Conservation (phyloP, 768 basidiomycete genomes). For the Krasilnikovozyma curviuscula region DNA sequence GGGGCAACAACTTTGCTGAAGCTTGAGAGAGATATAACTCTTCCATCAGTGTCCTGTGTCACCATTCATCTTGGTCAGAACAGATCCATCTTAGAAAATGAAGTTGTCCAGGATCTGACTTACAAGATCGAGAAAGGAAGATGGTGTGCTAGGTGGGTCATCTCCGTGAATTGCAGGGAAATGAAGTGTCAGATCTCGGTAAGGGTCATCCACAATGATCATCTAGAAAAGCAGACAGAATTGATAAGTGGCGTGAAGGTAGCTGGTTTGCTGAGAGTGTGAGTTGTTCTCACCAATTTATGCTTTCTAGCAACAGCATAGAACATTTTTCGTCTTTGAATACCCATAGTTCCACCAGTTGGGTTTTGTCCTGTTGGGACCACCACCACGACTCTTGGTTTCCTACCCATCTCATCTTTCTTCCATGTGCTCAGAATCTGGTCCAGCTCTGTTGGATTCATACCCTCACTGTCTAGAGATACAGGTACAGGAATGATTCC, state of each 20-base stretch:
- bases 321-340: background rate
- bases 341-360: background rate
- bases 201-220: constrained; percentile 8
- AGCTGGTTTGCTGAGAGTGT: too few relatives aligned
- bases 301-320: background rate
- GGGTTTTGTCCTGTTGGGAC: background rate
- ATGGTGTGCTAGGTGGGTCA: background rate
- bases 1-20: constrained; percentile 10
- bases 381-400: background rate
- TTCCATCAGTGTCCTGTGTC: constrained; percentile 8
- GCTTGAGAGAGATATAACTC: constrained; percentile 1
- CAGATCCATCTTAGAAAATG: too few relatives aligned
- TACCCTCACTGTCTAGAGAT: background rate
- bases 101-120: too few relatives aligned
- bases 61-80: too few relatives aligned
- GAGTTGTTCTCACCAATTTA: background rate
- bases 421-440: background rate
- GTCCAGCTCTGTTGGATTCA: background rate
- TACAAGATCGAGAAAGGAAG: constrained; percentile 5
- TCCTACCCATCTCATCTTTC: background rate
- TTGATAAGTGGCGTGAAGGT: too few relatives aligned
- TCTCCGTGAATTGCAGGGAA: background rate
- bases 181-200: constrained; percentile 4
- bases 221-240: too few relatives aligned
- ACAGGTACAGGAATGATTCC: background rate